Conservation (phyloP, 306 rosid genomes). For the Betula pendula region DNA sequence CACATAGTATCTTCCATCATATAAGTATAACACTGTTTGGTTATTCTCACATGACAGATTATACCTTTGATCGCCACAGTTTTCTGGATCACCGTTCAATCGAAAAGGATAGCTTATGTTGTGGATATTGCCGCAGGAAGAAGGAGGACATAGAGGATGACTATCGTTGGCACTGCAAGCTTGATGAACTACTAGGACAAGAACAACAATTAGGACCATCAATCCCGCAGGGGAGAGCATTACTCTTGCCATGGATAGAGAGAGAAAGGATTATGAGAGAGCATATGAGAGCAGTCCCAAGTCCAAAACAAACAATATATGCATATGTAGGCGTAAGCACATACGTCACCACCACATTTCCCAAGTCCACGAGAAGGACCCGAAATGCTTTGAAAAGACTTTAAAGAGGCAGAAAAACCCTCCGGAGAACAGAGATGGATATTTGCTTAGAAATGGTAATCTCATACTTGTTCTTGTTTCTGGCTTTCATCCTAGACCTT, state of each 20-base stretch:
- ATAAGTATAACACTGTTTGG: background rate
- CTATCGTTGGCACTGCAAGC: background rate
- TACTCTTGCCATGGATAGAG: background rate
- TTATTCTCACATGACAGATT: conserved; percentile 27
- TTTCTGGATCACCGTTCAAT: background rate
- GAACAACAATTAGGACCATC: background rate
- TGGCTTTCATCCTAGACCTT: background rate
- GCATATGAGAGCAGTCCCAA: no score
- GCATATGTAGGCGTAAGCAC: no score
- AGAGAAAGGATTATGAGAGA: no score
- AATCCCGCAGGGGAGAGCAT: no score
- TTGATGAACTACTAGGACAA: background rate
- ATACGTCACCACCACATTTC: no score
- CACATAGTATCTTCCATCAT: background rate
- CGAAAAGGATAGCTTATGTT: conserved; percentile 35
- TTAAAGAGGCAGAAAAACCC: no score
- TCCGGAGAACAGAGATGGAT: background rate
- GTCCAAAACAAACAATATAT: no score
- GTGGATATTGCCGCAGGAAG: conserved; percentile 12
- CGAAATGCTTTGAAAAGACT: no score
- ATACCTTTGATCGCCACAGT: background rate
- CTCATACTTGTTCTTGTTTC: background rate
- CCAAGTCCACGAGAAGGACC: no score
- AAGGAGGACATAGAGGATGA: background rate
- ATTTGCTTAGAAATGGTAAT: background rate